A percentile compares a stretch with the other conserved stretches of the same genome.
Evolutionary conservation across 2,329 filamentous ascomycete species (phyloP).

Genomic region (Blumeriella jaapii): DNA sequence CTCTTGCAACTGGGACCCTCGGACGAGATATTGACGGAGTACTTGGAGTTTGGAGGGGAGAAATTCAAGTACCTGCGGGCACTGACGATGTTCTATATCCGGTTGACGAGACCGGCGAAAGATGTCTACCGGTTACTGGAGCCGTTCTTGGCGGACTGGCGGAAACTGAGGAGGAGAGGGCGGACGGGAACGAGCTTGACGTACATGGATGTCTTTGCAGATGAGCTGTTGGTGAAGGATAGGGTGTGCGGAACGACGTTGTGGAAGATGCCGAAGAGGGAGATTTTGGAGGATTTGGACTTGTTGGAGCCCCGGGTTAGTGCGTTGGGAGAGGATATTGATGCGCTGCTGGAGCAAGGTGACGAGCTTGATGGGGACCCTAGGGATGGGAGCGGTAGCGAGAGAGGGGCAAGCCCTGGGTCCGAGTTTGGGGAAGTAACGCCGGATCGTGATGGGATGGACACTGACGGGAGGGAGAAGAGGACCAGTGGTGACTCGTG

Average conservation of each 20-base stretch:
- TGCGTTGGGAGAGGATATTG: constrained; percentile 68
- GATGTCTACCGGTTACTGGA: constrained; percentile 75
- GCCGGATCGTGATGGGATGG: constrained; percentile 12
- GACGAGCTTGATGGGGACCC: constrained; percentile 24
- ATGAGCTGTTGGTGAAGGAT: constrained; percentile 81
- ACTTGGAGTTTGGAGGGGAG: constrained; percentile 64
- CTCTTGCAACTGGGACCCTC: constrained; percentile 77
- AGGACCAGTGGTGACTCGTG: constrained; percentile 8
- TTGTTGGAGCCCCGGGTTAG: constrained; percentile 76
- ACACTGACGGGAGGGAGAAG: constrained; percentile 11
- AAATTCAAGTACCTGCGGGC: constrained; percentile 81
- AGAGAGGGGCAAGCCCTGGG: constrained; percentile 28
- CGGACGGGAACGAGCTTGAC: constrained; percentile 66
- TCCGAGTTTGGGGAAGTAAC: constrained; percentile 29
- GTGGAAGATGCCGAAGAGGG: constrained; percentile 79
- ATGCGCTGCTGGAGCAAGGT: constrained; percentile 49
- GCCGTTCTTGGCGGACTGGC: constrained; percentile 66
- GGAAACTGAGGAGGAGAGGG: constrained; percentile 71
- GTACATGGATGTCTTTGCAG: constrained; percentile 83
- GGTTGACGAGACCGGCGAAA: constrained; percentile 71
- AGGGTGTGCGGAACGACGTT: constrained; percentile 83
- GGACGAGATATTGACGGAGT: constrained; percentile 68
- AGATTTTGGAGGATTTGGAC: constrained; percentile 79
- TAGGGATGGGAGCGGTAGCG: constrained; percentile 6
- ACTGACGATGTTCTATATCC: constrained; percentile 85